These are phyloP conservation scores for Pythium monospermum DNA, from an alignment of 352 stramenopile genomes.

Conservation along the genomic window DNA sequence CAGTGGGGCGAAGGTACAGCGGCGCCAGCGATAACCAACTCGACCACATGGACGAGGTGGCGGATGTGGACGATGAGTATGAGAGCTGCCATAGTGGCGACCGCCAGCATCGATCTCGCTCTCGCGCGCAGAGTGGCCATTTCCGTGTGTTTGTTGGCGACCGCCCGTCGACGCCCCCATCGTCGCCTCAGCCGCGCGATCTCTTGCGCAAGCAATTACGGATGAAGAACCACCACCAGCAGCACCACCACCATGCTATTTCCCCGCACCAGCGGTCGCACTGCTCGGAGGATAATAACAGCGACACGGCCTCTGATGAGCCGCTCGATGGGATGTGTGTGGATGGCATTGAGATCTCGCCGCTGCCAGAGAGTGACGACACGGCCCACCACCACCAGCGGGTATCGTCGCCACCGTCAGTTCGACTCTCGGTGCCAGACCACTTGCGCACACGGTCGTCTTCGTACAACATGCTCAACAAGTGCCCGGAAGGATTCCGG, in stretches of 20 bases:
- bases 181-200: conserved; percentile 70
- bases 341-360: conserved; percentile 58
- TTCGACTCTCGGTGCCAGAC: conserved; percentile 47
- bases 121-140: conserved; percentile 12
- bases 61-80: conserved; percentile 23
- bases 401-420: conserved; percentile 19
- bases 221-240: conserved; percentile 36
- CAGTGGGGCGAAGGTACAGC: conserved; percentile 23
- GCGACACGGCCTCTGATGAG: conserved; percentile 17
- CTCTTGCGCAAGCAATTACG: conserved; percentile 65
- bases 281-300: conserved; percentile 21
- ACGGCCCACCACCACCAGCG: conserved; percentile 5
- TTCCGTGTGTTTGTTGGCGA: conserved; percentile 54
- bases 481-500: conserved; percentile 60
- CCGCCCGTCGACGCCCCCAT: conserved; percentile 62
- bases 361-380: conserved; percentile 29
- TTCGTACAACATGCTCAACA: conserved; percentile 54
- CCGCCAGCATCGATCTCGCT: conserved; percentile 5
- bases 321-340: conserved; percentile 39
- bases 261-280: conserved; percentile 14
- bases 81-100: too few relatives aligned
- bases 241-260: background rate
- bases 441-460: conserved; percentile 43
- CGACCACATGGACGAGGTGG: conserved; percentile 17
- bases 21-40: conserved; percentile 11